phyloP scores from a whole-genome alignment of 306 rosid species.

The Vigna reflexopilosa region DNA sequence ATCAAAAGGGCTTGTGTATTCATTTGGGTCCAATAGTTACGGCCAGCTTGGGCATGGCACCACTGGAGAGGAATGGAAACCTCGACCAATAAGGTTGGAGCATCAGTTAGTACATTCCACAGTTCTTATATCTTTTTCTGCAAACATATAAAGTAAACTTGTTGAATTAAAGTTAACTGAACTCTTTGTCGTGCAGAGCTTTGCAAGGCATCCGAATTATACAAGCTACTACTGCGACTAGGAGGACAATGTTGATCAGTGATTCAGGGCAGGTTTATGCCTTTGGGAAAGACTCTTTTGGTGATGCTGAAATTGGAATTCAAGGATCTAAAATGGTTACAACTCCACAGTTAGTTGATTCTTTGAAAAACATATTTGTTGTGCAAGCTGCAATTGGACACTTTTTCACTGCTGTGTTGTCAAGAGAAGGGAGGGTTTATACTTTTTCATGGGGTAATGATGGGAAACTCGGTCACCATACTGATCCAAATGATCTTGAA shows the following conservation, averaged over 20 bases:
- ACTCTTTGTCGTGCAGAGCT: slow-evolving; percentile 68
- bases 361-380: slow-evolving; percentile 73
- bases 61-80: slow-evolving; percentile 68
- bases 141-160: slow-evolving; percentile 21
- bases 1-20: slow-evolving; percentile 71
- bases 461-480: slow-evolving; percentile 73
- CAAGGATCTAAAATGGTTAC: slow-evolving; percentile 58
- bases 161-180: slow-evolving; percentile 45
- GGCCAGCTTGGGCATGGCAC: slow-evolving; percentile 92
- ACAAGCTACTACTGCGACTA: slow-evolving; percentile 79
- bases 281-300: slow-evolving; percentile 78
- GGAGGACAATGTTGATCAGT: slow-evolving; percentile 84
- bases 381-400: slow-evolving; percentile 93
- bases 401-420: slow-evolving; percentile 79
- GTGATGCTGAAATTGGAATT: slow-evolving; percentile 69
- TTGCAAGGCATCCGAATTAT: slow-evolving; percentile 77
- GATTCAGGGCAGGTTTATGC: slow-evolving; percentile 81
- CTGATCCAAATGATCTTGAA: slow-evolving; percentile 70
- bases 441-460: slow-evolving; percentile 86
- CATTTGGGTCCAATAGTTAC: slow-evolving; percentile 78
- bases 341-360: slow-evolving; percentile 70
- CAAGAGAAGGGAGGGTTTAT: slow-evolving; percentile 85
- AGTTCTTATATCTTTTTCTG: slow-evolving; percentile 28
- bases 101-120: slow-evolving; percentile 33
- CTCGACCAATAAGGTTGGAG: slow-evolving; percentile 76